Evolutionary conservation across 352 stramenopile genomes (phyloP), one percentile per base, ranked within the genome.

Genomic region (Pythium biforme): DNA sequence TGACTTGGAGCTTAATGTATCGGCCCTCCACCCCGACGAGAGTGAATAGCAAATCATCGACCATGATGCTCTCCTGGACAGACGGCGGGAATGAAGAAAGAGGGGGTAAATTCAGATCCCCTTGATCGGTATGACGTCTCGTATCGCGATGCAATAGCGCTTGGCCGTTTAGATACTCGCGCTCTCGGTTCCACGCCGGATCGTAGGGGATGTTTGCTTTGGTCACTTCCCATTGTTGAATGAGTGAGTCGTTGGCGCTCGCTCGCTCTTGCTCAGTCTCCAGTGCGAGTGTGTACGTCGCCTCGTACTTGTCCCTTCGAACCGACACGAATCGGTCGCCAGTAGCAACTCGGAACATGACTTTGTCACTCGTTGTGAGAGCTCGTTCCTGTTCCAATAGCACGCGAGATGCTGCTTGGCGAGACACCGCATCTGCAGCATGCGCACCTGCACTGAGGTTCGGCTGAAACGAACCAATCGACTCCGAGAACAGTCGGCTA

Each of bases 131-230:
- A 56, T 58, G 47, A 19, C 72, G 72, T 45, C 82, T 84, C 27
- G 62, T 48, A 64, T 87, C 71, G 11, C 70, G 74, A 37, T 79
- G 73, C 11, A 91, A 64, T 33, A 94, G 72, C 10, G 75, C 74
- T 41, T 90, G 72, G 3, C 83, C 82, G 2, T 85, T 95, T n/a
- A 95, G 55, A 56, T 90, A 95, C 27, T 75, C 77, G 12, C 87
- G 83, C 29, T 90, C 77, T 15, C 87, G 80, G 63, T 95, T 95
- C 87, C 87, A 95, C 29, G 76, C 72, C 31, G 87, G 87, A 58
- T 95, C 86, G 45, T 89, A 94, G 3, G 87, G 87, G 33, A 95
- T 73, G 47, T 92, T 95, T 19, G 83, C 83, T 52, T 95, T 94
- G n/a, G 87, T 94, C 25, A 94, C 64, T 46, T 90, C 85, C 87